phyloP scores from a whole-genome alignment of 2,329 filamentous ascomycete genomes.

The Helotiales sp. region DNA sequence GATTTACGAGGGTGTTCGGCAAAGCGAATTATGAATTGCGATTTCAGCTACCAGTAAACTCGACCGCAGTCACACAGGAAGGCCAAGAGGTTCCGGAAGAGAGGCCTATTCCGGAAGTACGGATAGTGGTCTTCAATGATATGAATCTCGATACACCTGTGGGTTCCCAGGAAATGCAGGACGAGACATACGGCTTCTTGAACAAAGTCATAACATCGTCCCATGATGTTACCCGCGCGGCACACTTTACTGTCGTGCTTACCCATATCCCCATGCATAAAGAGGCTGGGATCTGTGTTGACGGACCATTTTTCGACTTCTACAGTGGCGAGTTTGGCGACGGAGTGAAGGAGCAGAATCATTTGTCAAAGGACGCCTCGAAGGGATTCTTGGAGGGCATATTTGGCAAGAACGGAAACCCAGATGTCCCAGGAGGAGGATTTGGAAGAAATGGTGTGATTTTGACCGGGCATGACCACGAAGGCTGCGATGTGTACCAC shows the following conservation, averaged over 20 bases:
- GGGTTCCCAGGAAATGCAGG: conserved; percentile 67
- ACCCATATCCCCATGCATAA: conserved; percentile 95
- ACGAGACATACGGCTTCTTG: conserved; percentile 78
- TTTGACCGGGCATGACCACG: conserved; percentile 93
- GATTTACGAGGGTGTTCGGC: conserved; percentile 87
- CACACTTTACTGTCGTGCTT: conserved; percentile 79
- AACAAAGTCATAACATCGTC: conserved; percentile 70
- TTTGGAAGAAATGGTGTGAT: conserved; percentile 76
- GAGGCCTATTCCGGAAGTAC: conserved; percentile 68
- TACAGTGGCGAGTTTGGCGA: conserved; percentile 67
- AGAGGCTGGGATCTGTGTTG: conserved; percentile 78
- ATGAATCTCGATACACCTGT: conserved; percentile 93
- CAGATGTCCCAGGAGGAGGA: conserved; percentile 62
- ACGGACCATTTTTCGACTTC: conserved; percentile 83
- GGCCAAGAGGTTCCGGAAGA: conserved; percentile 50
- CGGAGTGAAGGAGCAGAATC: conserved; percentile 88
- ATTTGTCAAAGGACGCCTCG: conserved; percentile 75
- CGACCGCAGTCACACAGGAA: conserved; percentile 42
- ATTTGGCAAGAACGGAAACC: conserved; percentile 74
- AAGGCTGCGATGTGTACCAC: conserved; percentile 90
- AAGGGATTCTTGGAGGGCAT: conserved; percentile 82
- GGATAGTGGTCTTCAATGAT: conserved; percentile 85
- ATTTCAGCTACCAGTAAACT: conserved; percentile 62
- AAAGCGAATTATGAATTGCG: conserved; percentile 88
- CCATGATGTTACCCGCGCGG: conserved; percentile 62